Percentiles rank a stretch among this genome's conserved stretches.
Conservation (phyloP, 2,329 filamentous ascomycete species). For the Trichoderma koningii region DNA sequence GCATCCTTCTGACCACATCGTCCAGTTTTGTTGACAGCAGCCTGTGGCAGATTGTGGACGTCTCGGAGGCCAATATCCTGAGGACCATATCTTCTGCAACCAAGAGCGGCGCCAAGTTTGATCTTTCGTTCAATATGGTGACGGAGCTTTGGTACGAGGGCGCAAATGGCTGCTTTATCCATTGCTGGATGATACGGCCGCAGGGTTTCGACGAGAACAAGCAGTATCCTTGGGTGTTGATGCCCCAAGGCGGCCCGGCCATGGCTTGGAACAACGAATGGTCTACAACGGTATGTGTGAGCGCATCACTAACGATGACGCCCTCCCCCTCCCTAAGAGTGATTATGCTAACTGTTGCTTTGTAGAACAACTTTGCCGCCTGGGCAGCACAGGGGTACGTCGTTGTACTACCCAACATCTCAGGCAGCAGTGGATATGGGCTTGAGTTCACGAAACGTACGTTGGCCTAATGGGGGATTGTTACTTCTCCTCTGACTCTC, state of each 20-base stretch:
- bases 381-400: constrained; percentile 65
- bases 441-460: constrained; percentile 37
- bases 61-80: constrained; percentile 30
- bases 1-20: constrained; percentile 42
- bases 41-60: constrained; percentile 42
- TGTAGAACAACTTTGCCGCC: constrained; percentile 54
- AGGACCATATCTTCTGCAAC: constrained; percentile 39
- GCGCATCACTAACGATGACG: not conserved
- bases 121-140: constrained; percentile 42
- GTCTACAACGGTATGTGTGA: constrained; percentile 45
- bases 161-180: constrained; percentile 40
- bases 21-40: constrained; percentile 44
- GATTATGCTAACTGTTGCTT: not conserved
- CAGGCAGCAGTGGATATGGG: constrained; percentile 60
- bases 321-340: too few species aligned
- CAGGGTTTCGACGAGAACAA: constrained; percentile 41
- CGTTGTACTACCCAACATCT: constrained; percentile 60
- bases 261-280: constrained; percentile 56
- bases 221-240: constrained; percentile 44
- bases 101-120: constrained; percentile 38
- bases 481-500: not conserved
- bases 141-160: constrained; percentile 47
- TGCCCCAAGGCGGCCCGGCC: constrained; percentile 47
- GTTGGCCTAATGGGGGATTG: not conserved
- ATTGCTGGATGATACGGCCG: constrained; percentile 46